Conservation (phyloP, 2,329 filamentous ascomycete species). For the Xylaria digitata region DNA sequence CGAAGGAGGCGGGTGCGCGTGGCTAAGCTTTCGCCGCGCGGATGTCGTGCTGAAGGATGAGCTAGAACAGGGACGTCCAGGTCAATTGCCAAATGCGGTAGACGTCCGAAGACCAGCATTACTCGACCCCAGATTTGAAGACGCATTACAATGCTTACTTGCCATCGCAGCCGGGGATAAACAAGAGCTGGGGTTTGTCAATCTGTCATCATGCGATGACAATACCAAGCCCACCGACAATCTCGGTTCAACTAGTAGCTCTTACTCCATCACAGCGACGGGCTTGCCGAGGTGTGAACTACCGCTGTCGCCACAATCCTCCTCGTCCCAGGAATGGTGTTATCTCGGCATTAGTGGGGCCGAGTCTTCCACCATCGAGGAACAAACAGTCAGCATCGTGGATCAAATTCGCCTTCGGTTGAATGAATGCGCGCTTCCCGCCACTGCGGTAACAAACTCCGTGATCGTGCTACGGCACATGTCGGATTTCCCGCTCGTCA, state of each 20-base stretch:
- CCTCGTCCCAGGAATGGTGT: slow-evolving; percentile 53
- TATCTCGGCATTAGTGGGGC: slow-evolving; percentile 48
- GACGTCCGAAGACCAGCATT: slow-evolving; percentile 69
- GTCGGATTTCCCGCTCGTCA: slow-evolving; percentile 80
- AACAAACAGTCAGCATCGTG: slow-evolving; percentile 62
- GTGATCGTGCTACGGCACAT: slow-evolving; percentile 81
- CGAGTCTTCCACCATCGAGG: slow-evolving; percentile 52
- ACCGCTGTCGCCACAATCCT: slow-evolving; percentile 30
- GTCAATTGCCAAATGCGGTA: slow-evolving; percentile 28
- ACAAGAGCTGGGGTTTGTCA: slow-evolving; percentile 18
- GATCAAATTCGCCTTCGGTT: slow-evolving; percentile 58
- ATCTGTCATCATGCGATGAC: slow-evolving; percentile 24
- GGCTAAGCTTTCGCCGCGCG: slow-evolving; percentile 72
- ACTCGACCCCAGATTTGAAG: slow-evolving; percentile 71
- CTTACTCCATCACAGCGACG: slow-evolving; percentile 14
- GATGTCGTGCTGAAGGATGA: slow-evolving; percentile 59
- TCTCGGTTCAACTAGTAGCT: slow-evolving; percentile 10
- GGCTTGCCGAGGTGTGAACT: slow-evolving; percentile 29
- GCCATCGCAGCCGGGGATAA: slow-evolving; percentile 14
- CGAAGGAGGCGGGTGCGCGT: slow-evolving; percentile 82
- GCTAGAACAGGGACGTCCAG: slow-evolving; percentile 18
- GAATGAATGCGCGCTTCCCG: slow-evolving; percentile 49
- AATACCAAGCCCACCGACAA: slow-evolving; percentile 11
- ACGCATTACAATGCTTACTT: slow-evolving; percentile 53
- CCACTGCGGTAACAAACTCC: slow-evolving; percentile 63